Evolutionary conservation across 2,329 filamentous ascomycete species (phyloP), one percentile per base, ranked within the genome.

Genomic region (Colletotrichum aenigma): DNA sequence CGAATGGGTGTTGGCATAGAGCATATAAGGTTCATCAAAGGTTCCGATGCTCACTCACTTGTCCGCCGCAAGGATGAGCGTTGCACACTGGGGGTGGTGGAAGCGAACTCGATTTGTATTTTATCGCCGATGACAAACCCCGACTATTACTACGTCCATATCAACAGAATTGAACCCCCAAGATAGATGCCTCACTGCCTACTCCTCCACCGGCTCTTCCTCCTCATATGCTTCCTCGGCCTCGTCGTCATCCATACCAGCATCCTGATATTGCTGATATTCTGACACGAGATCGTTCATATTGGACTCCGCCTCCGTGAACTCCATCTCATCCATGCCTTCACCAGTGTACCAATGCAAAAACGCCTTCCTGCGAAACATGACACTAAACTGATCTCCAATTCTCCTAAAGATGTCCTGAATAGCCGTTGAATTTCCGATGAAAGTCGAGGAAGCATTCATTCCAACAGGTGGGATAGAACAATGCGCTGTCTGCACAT

Each of bases 311-410:
- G 97, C 97, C 92, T 99, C 97, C 85, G 97, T 98, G 91, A 99
- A 99, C 91, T 99, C 97, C 97, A 98, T 98, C 94, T 98, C 97
- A 89, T 99, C 97, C 97, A 99, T 99, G 90, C 97, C 97, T 92
- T 99, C 97, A 85, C 96, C 96, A 92, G 97, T 99, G 91, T 98
- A 99, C 97, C 97, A 99, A 91, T 98, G 97, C 93, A 99, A 95
- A 95, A 99, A 99, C 93, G 97, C 97, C 95, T 98, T 99, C 89
- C 97, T 95, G 90, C 97, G 93, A 94, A 98, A 99, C 97, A 99
- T 99, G 87, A 96, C 96, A 89, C 94, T 96, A 93, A 99, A 99
- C 91, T 98, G 97, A 88, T 98, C 96, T 85, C 97, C 97, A 82
- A 99, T 91, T 92, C 97, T 96, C 94, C 98, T 98, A 95, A 99